Conservation (phyloP, 1,284 basidiomycete species). For the Fomitopsis betulina region DNA sequence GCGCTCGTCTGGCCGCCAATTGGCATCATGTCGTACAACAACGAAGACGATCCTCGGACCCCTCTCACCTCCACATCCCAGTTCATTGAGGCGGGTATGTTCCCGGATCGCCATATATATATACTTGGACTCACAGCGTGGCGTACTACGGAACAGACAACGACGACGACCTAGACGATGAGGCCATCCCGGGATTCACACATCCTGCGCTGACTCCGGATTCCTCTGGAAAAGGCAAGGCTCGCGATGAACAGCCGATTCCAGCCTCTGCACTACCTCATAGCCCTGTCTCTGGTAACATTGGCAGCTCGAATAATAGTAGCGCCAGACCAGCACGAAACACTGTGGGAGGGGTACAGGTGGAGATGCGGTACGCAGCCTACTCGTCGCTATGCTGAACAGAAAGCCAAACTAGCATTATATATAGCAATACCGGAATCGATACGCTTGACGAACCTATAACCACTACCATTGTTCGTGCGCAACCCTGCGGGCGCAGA, state of each 20-base stretch:
- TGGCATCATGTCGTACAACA: conserved; percentile 21
- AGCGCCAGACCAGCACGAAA: conserved; percentile 45
- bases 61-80: conserved; percentile 64
- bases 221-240: conserved; percentile 61
- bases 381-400: neutral
- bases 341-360: conserved; percentile 76
- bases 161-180: conserved; percentile 77
- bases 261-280: conserved; percentile 33
- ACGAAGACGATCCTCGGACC: conserved; percentile 25
- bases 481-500: neutral
- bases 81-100: conserved; percentile 68
- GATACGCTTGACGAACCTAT: conserved; percentile 93
- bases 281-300: conserved; percentile 62
- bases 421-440: conserved; percentile 47
- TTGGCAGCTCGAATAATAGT: conserved; percentile 48
- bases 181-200: conserved; percentile 71
- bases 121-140: conserved; percentile 12
- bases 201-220: conserved; percentile 47
- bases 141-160: conserved; percentile 39
- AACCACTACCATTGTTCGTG: conserved; percentile 79
- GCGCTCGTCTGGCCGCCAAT: neutral
- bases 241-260: conserved; percentile 56
- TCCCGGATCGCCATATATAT: no score
- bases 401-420: conserved; percentile 37
- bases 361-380: conserved; percentile 73